Percentiles rank a stretch among this genome's conserved stretches.
Evolutionary conservation across 1,139 yeast genomes (phyloP).

Genomic region (Dujonia santamariae): DNA sequence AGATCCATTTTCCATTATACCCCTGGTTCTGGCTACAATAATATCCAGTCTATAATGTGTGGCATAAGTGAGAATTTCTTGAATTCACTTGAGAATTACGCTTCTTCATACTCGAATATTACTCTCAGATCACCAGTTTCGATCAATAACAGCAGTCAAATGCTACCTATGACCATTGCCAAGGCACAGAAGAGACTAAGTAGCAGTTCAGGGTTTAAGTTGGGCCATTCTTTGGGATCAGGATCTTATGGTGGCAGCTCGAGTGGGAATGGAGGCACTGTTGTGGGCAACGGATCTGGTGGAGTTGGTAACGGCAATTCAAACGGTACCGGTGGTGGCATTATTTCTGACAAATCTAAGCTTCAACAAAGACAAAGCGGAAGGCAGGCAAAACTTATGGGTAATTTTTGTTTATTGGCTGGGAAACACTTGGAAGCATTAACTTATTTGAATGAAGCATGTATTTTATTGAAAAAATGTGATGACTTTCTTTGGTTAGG

Average conservation of each 20-base stretch:
- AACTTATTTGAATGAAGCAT: constrained; percentile 69
- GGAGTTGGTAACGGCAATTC: not conserved
- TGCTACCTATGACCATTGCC: constrained; percentile 50
- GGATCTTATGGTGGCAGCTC: constrained; percentile 9
- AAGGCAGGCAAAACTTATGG: constrained; percentile 72
- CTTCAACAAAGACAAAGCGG: constrained; percentile 41
- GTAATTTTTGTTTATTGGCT: constrained; percentile 71
- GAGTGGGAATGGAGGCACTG: constrained; percentile 6
- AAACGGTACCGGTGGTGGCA: not conserved
- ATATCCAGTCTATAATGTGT: constrained; percentile 58
- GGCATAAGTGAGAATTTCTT: constrained; percentile 67
- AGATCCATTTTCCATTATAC: constrained; percentile 25
- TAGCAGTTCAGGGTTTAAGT: constrained; percentile 34
- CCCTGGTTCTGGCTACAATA: constrained; percentile 10
- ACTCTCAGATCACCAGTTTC: constrained; percentile 75
- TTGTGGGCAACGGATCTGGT: constrained; percentile 4
- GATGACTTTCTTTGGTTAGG: constrained; percentile 88
- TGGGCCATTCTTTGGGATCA: too few species aligned
- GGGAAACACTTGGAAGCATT: constrained; percentile 77
- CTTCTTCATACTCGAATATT: constrained; percentile 66
- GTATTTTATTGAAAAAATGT: constrained; percentile 52
- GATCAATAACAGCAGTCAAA: constrained; percentile 45
- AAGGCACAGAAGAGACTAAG: constrained; percentile 46
- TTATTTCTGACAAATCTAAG: constrained; percentile 2
- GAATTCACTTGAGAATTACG: constrained; percentile 60